Evolutionary conservation across 208 protist species (phyloP), one percentile per base, ranked within the genome.

Genomic region (Acanthamoeba castellanii): DNA sequence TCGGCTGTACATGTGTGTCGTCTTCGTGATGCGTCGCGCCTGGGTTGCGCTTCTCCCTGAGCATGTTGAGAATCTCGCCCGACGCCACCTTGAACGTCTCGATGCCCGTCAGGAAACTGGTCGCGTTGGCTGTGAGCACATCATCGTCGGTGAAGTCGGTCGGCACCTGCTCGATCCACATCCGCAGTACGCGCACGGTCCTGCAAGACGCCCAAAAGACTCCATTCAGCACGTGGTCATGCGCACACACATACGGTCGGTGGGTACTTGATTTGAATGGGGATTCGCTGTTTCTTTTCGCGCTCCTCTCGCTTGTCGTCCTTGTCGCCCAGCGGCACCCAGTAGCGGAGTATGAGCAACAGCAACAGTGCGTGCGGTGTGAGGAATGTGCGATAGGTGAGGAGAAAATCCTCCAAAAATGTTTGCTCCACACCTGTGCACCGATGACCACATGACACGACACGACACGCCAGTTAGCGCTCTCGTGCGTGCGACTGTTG

Each of bases 361-460:
- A 78, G 57, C 34, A 91, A 27, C 18, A 91, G 87, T 0, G 64
- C 87, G 34, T 92, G 87, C 22, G 87, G 87, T 3, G 20, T 50
- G 37, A 92, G 55, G 45, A 76, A 92, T 25, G 87, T 92, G 52
- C 61, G 87, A 27, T 92, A 92, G 37, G 87, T 92, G n/a, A 92
- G 37, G 14, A 92, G 42, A 32, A 92, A 92, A n/a, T 92, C 87
- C 87, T 78, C 87, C 59, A 92, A 47, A 76, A 76, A 92, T 27
- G 87, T 76, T 47, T 45, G n/a, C 42, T 92, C 87, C 42, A 55
- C 37, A 2, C 61, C 64, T 70, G 64, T 30, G 59, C 25, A 16
- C 22, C 30, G 14, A 81, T 0, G 25, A 47, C 18, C 18, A 59
- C 42, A 37, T 20, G 45, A 32, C 16, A 61, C 32, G 18, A 76